These are phyloP conservation scores for Heracleum sosnowskyi DNA, from an alignment of 129 eudicot genomes.

Conservation along the genomic window DNA sequence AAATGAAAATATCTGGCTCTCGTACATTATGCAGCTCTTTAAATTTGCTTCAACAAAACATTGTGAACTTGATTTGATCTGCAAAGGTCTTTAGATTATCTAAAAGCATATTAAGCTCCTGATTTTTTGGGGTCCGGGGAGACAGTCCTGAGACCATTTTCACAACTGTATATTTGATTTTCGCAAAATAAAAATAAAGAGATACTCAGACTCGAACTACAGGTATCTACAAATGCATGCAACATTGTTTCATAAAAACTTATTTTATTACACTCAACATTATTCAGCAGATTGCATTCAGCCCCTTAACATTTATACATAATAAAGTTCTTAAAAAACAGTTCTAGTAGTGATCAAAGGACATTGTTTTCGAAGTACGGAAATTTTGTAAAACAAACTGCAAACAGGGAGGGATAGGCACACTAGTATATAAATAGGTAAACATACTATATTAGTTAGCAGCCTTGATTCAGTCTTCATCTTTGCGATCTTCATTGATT, in stretches of 20 bases:
- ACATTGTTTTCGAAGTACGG: not conserved
- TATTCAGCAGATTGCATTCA: not conserved
- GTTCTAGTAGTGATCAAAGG: not conserved
- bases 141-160: not conserved
- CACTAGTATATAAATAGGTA: not conserved
- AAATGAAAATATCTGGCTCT: too few species aligned
- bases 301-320: not conserved
- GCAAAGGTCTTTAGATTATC: too few species aligned
- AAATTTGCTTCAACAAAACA: not conserved
- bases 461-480: conserved; percentile 3
- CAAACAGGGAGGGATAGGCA: not conserved
- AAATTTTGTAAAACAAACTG: not conserved
- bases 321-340: not conserved
- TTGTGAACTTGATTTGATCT: too few species aligned
- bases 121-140: not conserved
- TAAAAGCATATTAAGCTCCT: too few species aligned
- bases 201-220: not conserved
- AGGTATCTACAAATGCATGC: not conserved
- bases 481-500: conserved; percentile 22
- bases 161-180: too few species aligned
- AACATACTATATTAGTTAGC: not conserved
- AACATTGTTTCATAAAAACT: not conserved
- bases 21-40: not conserved
- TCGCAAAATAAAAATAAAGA: not conserved
- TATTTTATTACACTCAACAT: not conserved